phyloP scores from a whole-genome alignment of 345 rosid species.

The Dipteronia sinensis region DNA sequence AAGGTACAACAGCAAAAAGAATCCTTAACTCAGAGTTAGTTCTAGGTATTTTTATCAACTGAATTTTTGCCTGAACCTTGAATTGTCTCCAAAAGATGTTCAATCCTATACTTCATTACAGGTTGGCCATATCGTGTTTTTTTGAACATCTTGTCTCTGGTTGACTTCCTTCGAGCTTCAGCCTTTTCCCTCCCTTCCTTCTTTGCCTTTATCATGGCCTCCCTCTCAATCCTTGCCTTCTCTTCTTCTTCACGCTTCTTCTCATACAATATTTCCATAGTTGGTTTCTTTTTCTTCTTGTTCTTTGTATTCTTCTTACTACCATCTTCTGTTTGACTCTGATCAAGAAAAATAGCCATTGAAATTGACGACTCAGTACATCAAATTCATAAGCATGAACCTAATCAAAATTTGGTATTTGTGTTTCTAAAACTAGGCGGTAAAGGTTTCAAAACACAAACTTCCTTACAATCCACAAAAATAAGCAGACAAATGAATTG shows the following conservation, averaged over 20 bases:
- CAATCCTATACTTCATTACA: slow-evolving; percentile 86
- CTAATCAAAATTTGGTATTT: neutral
- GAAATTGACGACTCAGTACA: neutral
- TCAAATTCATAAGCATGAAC: neutral
- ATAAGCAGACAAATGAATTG: neutral
- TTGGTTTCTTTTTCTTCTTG: slow-evolving; percentile 36
- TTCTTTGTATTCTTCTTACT: slow-evolving; percentile 30
- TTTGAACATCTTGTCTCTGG: slow-evolving; percentile 69
- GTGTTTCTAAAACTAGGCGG: neutral
- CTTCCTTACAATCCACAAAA: neutral
- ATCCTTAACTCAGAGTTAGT: neutral
- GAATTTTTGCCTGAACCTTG: slow-evolving; percentile 44
- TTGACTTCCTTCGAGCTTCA: slow-evolving; percentile 64
- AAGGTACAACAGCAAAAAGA: neutral
- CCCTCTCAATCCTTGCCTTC: slow-evolving; percentile 66
- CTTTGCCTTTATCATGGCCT: slow-evolving; percentile 56
- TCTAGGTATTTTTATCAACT: neutral
- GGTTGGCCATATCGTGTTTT: slow-evolving; percentile 83
- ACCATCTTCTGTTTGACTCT: slow-evolving; percentile 30
- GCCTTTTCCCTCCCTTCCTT: slow-evolving; percentile 70
- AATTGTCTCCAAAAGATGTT: slow-evolving; percentile 74
- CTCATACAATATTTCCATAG: slow-evolving; percentile 63
- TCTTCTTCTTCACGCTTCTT: slow-evolving; percentile 68
- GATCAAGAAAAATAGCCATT: slow-evolving; percentile 29
- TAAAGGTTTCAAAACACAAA: neutral